Percentiles rank a stretch among this genome's conserved stretches.
Conservation (phyloP, 1,284 basidiomycete genomes). For the Austroboletus olivaceoglutinosus region DNA sequence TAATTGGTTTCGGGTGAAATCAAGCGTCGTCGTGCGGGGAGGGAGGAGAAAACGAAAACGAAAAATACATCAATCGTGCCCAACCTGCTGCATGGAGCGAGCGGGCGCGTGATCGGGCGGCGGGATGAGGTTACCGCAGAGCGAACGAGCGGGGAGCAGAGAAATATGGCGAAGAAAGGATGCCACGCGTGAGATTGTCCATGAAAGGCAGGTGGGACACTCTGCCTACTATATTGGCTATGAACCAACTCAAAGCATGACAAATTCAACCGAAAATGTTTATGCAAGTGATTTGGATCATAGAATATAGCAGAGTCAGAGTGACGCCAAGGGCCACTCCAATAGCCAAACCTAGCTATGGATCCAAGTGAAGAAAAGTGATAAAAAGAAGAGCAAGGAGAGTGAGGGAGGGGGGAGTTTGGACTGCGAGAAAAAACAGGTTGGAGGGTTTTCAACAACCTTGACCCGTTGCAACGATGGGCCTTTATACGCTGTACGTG, state of each 20-base stretch:
- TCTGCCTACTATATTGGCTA: conserved; percentile 33
- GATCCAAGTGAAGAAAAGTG: conserved; percentile 2
- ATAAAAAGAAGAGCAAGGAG: neutral
- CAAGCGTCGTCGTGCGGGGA: neutral
- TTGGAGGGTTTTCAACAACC: neutral
- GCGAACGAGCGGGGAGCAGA: neutral
- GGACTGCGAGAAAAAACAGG: conserved; percentile 21
- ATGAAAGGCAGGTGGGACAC: conserved; percentile 24
- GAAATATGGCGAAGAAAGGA: neutral
- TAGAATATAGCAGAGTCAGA: conserved; percentile 28
- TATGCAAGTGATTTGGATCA: conserved; percentile 32
- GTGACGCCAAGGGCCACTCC: conserved; percentile 31
- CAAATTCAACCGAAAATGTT: conserved; percentile 32
- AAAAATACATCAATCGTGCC: neutral
- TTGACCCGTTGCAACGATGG: neutral
- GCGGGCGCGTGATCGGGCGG: too few species aligned
- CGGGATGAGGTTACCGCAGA: neutral
- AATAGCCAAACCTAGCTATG: conserved; percentile 8
- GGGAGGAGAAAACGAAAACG: neutral
- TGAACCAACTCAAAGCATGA: conserved; percentile 32
- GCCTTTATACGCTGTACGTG: conserved; percentile 24
- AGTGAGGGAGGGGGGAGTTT: neutral
- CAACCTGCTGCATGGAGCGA: too few species aligned
- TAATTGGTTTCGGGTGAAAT: conserved; percentile 11
- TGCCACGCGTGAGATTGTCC: conserved; percentile 4